Base-by-base conservation (phyloP, 2,329 filamentous ascomycete genomes). In the Diaporthe aspalathi region DNA sequence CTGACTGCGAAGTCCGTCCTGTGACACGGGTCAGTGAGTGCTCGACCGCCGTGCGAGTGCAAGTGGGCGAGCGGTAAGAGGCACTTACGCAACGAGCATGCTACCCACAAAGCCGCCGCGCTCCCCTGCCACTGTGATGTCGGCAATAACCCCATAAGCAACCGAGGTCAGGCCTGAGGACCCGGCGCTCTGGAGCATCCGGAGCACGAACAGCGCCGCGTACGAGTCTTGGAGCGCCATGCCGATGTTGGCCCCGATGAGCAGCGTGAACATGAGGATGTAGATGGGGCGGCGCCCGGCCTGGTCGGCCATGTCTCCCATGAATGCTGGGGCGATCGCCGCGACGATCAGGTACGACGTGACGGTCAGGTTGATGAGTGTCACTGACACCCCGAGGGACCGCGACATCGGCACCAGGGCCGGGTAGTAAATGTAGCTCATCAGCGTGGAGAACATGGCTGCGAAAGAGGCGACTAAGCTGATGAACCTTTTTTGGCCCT, bases 341-440 rank as follows among this genome's bases (percentile, higher is more conserved):
- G 84, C 83, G 53, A 85, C 80, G 52, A 86, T 81, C 75, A 84
- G 78, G 62, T 83, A 84, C 2, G 81, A 80, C 1, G 83, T 84
- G 35, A 84, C 75, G 7, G 79, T 81, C 35, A 83, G 70, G 65
- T 83, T 82, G 62, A 84, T 73, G 52, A 78, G 70, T 17, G 74
- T 70, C 12, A 76, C 54, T 22, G 72, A 72, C 1, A 76, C 74
- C 49, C 53, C 40, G 2, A 78, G 72, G 50, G 76, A 73, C 3
- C 56, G 24, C 1, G 76, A 73, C 2, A 78, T 53, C 2, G 73
- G 73, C 3, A 71, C 70, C n/a, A 77, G 72, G 4, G 76, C 76
- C 1, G 77, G 76, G 43, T 75, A 77, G 73, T 77, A 79, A 50
- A 77, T 76, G 70, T 75, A 78, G 69, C 73, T 76, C 68, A 74